Base-by-base conservation (phyloP, 148 eudicot genomes). In the Vaccinium macrocarpon region DNA sequence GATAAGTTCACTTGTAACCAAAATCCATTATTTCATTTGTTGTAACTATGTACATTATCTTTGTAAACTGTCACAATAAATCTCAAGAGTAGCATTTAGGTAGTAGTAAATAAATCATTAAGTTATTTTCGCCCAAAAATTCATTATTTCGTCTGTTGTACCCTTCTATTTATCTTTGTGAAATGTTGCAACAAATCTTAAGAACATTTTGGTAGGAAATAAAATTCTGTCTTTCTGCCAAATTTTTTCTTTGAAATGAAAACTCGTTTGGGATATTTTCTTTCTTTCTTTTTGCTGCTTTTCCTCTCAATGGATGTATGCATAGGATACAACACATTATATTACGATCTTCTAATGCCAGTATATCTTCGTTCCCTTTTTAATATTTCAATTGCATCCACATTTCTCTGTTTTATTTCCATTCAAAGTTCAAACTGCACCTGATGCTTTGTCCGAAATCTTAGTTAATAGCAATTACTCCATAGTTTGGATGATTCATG, bases 21-120 rank as follows among this genome's bases (percentile, higher is more conserved):
- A 23, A 38, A 23, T 55, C 73, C 32, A 42, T 46, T 8, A 35
- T 10, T 82, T 62, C 14, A 35, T 29, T 78, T 66, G 15, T 78
- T 77, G 11, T 8, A 6, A 1, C 8, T 35, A 23, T 42, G 46
- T 42, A 35, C 38, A 3, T 80, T n/a, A 52, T 23, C 42, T 18
- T 48, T 85, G 62, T 72, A 85, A 64, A 59, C 81, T 80, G 50
- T 9, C 68, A 27, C n/a, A 18, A 25, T 48, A 81, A 27, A 71
- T 71, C 75, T 11, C 53, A 32, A 12, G 35, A 42, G 46, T 5
- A 15, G 15, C 18, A 25, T 4, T 32, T 46, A 42, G 21, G 0
- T 9, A 46, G 27, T 46, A 2, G 27, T 46, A 8, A 48, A 46
- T 52, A 11, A 14, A 49, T 42, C 46, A 42, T 5, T 42, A 3